Evolutionary conservation across 306 rosid genomes (phyloP).

Genomic region (Mimosa pudica): DNA sequence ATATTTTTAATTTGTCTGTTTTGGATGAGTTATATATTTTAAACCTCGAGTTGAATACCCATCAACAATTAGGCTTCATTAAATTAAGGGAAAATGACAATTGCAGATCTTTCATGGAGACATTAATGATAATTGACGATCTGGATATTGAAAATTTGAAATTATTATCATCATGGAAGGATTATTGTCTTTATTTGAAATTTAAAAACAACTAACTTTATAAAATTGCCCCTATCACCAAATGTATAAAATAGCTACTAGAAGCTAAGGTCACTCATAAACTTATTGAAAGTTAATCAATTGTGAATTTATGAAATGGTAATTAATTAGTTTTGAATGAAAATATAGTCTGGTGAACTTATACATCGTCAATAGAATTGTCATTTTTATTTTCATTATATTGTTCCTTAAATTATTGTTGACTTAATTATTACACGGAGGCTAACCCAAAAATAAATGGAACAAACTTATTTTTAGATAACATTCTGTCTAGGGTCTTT

Average conservation of each 20-base stretch:
- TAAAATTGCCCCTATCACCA: background rate
- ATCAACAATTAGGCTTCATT: conserved; percentile 18
- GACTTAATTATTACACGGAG: conserved; percentile 30
- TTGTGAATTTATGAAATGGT: background rate
- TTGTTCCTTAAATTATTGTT: conserved; percentile 28
- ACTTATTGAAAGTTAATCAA: background rate
- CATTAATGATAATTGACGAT: background rate
- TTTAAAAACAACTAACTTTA: background rate
- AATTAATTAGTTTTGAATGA: too few species aligned
- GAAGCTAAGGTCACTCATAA: background rate
- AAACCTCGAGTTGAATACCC: conserved; percentile 17
- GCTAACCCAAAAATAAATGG: conserved; percentile 24
- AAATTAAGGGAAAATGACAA: background rate
- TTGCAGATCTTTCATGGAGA: background rate
- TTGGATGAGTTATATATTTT: conserved; percentile 27
- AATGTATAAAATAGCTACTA: too few species aligned
- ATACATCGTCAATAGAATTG: background rate
- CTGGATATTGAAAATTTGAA: background rate
- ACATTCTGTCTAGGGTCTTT: conserved; percentile 39
- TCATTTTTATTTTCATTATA: background rate
- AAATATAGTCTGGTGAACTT: too few species aligned
- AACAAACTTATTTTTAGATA: conserved; percentile 34
- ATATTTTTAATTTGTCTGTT: background rate
- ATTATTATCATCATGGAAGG: background rate
- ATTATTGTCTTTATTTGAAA: background rate